These are phyloP conservation scores for Harrya chromipes DNA, from an alignment of 768 basidiomycete species.

Conservation along the genomic window DNA sequence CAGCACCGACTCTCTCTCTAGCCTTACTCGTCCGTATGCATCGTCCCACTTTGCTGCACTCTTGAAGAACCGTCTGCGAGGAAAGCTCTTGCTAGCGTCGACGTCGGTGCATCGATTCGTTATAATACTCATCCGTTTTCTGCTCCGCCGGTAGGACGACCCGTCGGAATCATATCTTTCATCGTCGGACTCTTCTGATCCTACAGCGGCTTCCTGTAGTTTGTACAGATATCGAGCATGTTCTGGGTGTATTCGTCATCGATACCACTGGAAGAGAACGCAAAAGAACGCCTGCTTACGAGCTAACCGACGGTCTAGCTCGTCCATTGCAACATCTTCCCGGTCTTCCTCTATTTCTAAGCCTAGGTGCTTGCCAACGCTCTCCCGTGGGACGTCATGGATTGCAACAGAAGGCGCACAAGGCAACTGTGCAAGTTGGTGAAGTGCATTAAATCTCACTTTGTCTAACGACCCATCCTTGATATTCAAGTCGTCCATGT, in stretches of 20 bases:
- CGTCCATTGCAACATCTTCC: conserved; percentile 46
- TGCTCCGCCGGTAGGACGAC: conserved; percentile 37
- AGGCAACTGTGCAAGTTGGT: conserved; percentile 55
- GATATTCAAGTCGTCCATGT: conserved; percentile 92
- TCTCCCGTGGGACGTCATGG: conserved; percentile 77
- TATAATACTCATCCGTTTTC: conserved; percentile 66
- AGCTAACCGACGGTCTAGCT: conserved; percentile 66
- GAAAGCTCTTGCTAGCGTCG: conserved; percentile 28
- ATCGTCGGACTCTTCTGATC: conserved; percentile 47
- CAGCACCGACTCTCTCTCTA: conserved; percentile 23
- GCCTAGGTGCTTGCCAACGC: conserved; percentile 60
- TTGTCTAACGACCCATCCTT: conserved; percentile 76
- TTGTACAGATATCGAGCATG: conserved; percentile 64
- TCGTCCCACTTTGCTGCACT: conserved; percentile 40
- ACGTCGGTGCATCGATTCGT: conserved; percentile 58
- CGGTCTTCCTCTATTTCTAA: conserved; percentile 44
- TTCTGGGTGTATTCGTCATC: conserved; percentile 38
- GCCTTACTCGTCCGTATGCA: conserved; percentile 19
- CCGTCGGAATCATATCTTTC: conserved; percentile 50
- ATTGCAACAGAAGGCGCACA: conserved; percentile 84
- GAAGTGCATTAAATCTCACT: conserved; percentile 64
- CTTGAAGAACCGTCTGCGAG: conserved; percentile 59
- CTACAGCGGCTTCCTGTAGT: conserved; percentile 48
- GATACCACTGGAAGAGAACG: neutral
- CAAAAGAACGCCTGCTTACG: conserved; percentile 44